phyloP scores from a whole-genome alignment of 371 early-diverging fungal genomes.

The Circinella minor region DNA sequence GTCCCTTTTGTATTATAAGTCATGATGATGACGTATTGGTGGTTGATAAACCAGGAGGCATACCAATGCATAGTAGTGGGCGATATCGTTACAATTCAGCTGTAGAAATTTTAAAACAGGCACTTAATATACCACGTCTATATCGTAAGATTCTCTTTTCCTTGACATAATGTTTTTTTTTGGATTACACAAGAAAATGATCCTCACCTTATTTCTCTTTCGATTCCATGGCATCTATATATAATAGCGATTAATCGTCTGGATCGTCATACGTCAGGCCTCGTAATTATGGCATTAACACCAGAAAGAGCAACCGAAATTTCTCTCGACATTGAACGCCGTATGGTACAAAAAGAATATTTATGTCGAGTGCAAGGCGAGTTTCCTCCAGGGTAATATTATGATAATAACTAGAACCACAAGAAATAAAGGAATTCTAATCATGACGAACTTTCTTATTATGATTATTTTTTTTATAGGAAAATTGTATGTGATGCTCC shows the following conservation, averaged over 20 bases:
- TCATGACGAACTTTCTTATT: too few species aligned
- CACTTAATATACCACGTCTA: conserved; percentile 67
- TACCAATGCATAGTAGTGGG: conserved; percentile 86
- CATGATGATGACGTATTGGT: conserved; percentile 59
- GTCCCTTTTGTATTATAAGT: neutral
- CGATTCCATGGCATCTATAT: neutral
- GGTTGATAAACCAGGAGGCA: conserved; percentile 88
- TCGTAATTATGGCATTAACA: conserved; percentile 76
- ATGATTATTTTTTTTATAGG: conserved; percentile 16
- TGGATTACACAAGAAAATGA: too few species aligned
- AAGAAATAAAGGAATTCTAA: too few species aligned
- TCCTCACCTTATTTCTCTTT: too few species aligned
- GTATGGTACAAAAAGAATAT: conserved; percentile 83
- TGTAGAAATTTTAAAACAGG: conserved; percentile 73
- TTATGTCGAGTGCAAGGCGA: conserved; percentile 83
- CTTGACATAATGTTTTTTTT: neutral
- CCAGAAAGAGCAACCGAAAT: conserved; percentile 63
- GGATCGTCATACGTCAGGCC: conserved; percentile 91
- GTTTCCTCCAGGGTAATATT: conserved; percentile 65
- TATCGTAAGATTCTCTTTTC: neutral
- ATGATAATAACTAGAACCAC: too few species aligned
- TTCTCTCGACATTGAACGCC: conserved; percentile 61
- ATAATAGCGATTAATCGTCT: conserved; percentile 69
- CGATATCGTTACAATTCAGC: conserved; percentile 83
- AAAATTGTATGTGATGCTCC: conserved; percentile 77